phyloP scores from a whole-genome alignment of 495 filamentous ascomycete species.

The Endocarpon pusillum region DNA sequence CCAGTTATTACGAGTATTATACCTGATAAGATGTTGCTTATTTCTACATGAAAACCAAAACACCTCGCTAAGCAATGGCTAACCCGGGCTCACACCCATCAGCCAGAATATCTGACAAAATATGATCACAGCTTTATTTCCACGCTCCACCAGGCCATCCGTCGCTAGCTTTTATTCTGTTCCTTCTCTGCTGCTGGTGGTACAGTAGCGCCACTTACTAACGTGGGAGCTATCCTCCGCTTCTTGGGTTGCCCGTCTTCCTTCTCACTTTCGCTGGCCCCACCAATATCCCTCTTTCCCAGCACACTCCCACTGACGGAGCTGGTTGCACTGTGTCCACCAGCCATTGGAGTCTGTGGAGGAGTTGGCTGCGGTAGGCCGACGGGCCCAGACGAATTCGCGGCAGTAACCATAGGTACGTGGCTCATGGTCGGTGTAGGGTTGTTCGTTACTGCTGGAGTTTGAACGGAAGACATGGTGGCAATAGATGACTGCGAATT shows the following conservation, averaged over 20 bases:
- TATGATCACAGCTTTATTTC: too few relatives aligned
- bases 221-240: conserved; percentile 62
- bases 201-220: too few relatives aligned
- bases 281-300: conserved; percentile 36
- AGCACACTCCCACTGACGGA: conserved; percentile 28
- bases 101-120: too few relatives aligned
- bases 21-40: too few relatives aligned
- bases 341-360: conserved; percentile 54
- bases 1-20: too few relatives aligned
- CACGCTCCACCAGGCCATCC: too few relatives aligned
- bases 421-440: conserved; percentile 58
- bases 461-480: conserved; percentile 33
- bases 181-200: too few relatives aligned
- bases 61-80: too few relatives aligned
- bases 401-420: conserved; percentile 55
- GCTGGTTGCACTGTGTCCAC: conserved; percentile 22
- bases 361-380: conserved; percentile 55
- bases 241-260: conserved; percentile 49
- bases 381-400: conserved; percentile 38
- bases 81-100: too few relatives aligned
- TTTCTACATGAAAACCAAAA: too few relatives aligned
- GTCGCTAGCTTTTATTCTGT: too few relatives aligned
- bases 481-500: conserved; percentile 75
- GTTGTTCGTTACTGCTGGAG: conserved; percentile 43
- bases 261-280: conserved; percentile 36